Evolutionary conservation across 352 stramenopile genomes (phyloP), one percentile per base, ranked within the genome.

Genomic region (Albugo laibachii): DNA sequence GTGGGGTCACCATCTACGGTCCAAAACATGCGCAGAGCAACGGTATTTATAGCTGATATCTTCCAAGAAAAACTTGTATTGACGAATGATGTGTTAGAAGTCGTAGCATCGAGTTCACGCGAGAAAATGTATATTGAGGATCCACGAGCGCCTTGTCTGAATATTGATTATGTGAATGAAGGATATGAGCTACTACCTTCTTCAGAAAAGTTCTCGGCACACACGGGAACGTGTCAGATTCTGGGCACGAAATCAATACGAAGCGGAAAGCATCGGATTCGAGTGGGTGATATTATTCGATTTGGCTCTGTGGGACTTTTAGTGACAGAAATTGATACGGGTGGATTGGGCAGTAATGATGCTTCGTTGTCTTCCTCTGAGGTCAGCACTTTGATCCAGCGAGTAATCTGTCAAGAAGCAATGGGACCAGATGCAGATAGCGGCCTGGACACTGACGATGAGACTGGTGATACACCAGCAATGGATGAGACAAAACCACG

Each of bases 111-210:
- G 0, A 61, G 61, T 3, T 56, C 50, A 2, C 68, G 72, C 6
- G 77, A 91, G 58, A 77, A 78, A 53, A 87, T 91, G 51, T 91
- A 84, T 48, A 91, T 91, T 41, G 77, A 91, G 54, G 77, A 91
- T 55, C 77, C 77, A 13, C 72, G 80, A 24, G 80, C 72, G 14
- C 74, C 70, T 20, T 87, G 72, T 48, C 61, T 91, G 1, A 84
- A 80, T 54, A 91, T 91, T 42, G 77, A 91, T 58, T 91, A 91
- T 58, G 69, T 73, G 40, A 85, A 82, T 55, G 77, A 91, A 57
- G 59, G 70, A 13, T 91, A 91, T 60, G 69, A 75, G n/a, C 53
- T 91, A 34, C 48, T 91, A 48, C 77, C 77, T 18, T 86, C 72
- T 12, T 82, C 72, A 18, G 77, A 91, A 54, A 83, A 84, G 58